Evolutionary conservation across 2,329 filamentous ascomycete species (phyloP).

Genomic region (Penicillium corylophilum): DNA sequence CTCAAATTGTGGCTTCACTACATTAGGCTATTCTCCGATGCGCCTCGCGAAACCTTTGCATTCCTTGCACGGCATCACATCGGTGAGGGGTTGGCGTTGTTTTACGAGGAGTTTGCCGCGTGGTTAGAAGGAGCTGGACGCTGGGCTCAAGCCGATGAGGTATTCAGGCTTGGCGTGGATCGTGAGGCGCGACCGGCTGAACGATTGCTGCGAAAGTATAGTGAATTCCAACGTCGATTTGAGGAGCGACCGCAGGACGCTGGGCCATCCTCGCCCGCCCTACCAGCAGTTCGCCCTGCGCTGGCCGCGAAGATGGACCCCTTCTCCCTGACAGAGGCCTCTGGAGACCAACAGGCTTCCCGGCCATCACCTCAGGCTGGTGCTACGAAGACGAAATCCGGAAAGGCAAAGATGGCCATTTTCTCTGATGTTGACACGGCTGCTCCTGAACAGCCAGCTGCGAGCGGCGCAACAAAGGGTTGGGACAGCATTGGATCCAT

Average conservation of each 20-base stretch:
- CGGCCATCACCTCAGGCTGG: constrained; percentile 51
- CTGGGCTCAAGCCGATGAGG: constrained; percentile 90
- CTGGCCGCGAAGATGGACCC: constrained; percentile 84
- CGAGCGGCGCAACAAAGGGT: constrained; percentile 61
- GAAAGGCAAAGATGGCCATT: constrained; percentile 80
- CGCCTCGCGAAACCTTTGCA: constrained; percentile 88
- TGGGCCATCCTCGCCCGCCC: constrained; percentile 79
- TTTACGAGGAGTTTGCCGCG: constrained; percentile 93
- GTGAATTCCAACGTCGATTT: constrained; percentile 81
- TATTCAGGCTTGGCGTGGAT: constrained; percentile 87
- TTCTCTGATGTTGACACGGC: constrained; percentile 75
- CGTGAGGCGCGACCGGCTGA: constrained; percentile 79
- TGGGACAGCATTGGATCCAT: constrained; percentile 92
- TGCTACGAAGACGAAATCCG: constrained; percentile 59
- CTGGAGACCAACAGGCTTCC: constrained; percentile 65
- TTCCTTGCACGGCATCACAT: constrained; percentile 87
- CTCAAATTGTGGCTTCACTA: constrained; percentile 92
- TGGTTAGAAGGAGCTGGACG: constrained; percentile 84
- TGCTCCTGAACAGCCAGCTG: constrained; percentile 56
- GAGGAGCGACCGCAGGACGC: constrained; percentile 63
- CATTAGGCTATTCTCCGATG: constrained; percentile 86
- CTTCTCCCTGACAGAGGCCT: constrained; percentile 59
- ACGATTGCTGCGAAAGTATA: constrained; percentile 82
- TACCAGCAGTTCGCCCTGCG: constrained; percentile 79
- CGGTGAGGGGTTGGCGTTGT: constrained; percentile 82